Percentiles rank a stretch among this genome's conserved stretches.
Evolutionary conservation across 129 eudicot species (phyloP).

Genomic region (Cynara cardunculus): DNA sequence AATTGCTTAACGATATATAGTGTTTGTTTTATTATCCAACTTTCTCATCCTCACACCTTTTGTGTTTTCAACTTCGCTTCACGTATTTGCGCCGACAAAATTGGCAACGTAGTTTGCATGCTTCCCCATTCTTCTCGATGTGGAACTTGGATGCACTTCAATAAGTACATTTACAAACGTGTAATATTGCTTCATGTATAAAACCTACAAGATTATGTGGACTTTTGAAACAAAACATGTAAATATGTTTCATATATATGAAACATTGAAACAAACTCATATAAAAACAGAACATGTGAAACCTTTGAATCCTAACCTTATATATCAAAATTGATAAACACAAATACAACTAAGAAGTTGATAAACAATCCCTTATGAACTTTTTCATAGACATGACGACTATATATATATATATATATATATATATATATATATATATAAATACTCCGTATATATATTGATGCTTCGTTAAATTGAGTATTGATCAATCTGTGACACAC

Average conservation of each 20-base stretch:
- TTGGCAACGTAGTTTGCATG: too few relatives aligned
- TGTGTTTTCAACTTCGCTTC: too few relatives aligned
- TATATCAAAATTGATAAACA: too few relatives aligned
- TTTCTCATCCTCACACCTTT: too few relatives aligned
- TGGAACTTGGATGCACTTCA: too few relatives aligned
- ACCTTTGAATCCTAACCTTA: neutral
- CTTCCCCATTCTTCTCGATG: too few relatives aligned
- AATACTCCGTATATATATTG: neutral
- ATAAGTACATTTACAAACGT: too few relatives aligned
- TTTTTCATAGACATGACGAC: neutral
- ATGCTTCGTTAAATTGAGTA: neutral
- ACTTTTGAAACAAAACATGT: neutral
- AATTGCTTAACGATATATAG: too few relatives aligned
- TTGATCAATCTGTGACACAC: constrained; percentile 1
- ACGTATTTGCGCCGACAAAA: too few relatives aligned
- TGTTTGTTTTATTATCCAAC: too few relatives aligned
- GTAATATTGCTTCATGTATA: too few relatives aligned
- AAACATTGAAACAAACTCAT: neutral
- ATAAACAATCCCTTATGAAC: neutral
- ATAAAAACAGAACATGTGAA: neutral
- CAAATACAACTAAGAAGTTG: neutral
- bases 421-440: neutral
- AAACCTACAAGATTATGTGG: neutral
- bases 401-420: neutral
- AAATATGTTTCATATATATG: too few relatives aligned